Evolutionary conservation across 176 grass and related monocot species (phyloP).

Genomic region (Tillandsia leiboldiana): DNA sequence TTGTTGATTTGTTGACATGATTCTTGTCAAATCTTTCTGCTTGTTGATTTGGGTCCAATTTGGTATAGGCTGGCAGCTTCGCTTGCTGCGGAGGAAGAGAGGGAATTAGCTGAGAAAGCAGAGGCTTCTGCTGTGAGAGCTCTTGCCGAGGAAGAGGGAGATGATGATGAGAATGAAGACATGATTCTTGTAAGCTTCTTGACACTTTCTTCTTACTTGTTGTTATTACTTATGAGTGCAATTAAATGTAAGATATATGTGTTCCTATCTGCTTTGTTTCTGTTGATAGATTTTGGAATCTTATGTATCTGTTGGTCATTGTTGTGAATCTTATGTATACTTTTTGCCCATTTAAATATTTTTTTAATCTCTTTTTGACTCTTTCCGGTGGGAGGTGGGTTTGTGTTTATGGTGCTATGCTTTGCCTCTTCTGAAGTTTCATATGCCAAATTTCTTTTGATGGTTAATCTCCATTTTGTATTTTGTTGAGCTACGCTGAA

Average conservation of each 20-base stretch:
- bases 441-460: not conserved
- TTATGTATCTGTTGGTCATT: too few relatives aligned
- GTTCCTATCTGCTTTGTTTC: too few relatives aligned
- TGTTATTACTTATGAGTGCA: not conserved
- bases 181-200: constrained; percentile 59
- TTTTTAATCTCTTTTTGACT: too few relatives aligned
- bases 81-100: constrained; percentile 85
- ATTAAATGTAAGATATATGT: too few relatives aligned
- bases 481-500: too few relatives aligned
- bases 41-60: not conserved
- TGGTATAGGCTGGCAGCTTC: constrained; percentile 63
- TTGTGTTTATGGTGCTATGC: too few relatives aligned
- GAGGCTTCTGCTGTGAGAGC: constrained; percentile 20
- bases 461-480: not conserved
- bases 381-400: too few relatives aligned
- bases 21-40: not conserved
- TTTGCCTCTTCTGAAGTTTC: not conserved
- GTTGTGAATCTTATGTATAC: too few relatives aligned
- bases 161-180: constrained; percentile 55
- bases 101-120: constrained; percentile 23
- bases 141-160: constrained; percentile 33
- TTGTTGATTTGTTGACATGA: not conserved
- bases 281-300: too few relatives aligned
- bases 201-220: not conserved
- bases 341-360: too few relatives aligned